Percentiles rank a stretch among this genome's conserved stretches.
These are phyloP conservation scores for Batkoa obscura DNA, from an alignment of 371 early-diverging fungal species.

Conservation along the genomic window DNA sequence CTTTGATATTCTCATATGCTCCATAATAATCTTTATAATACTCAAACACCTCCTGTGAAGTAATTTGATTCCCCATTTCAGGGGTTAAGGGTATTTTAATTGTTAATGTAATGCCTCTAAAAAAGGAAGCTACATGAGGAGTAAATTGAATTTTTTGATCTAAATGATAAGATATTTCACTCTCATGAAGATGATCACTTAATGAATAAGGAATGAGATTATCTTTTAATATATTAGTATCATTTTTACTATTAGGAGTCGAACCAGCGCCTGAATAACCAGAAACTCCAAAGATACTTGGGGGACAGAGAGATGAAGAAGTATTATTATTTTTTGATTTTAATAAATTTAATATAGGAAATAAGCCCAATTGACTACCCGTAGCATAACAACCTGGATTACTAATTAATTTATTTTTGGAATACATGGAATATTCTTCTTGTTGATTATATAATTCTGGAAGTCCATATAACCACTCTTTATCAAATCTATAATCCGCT, in stretches of 20 bases:
- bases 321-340: conserved; percentile 32
- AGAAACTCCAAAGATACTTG: conserved; percentile 85
- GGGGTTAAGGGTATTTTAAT: conserved; percentile 61
- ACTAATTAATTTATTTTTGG: conserved; percentile 44
- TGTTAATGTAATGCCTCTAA: conserved; percentile 85
- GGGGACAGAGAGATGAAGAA: conserved; percentile 48
- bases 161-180: conserved; percentile 68
- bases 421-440: conserved; percentile 43
- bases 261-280: conserved; percentile 97
- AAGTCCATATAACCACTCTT: conserved; percentile 79
- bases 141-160: conserved; percentile 45
- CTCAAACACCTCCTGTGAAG: conserved; percentile 33
- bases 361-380: conserved; percentile 75
- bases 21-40: conserved; percentile 50
- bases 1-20: conserved; percentile 60
- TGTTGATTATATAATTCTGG: conserved; percentile 23
- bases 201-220: conserved; percentile 84
- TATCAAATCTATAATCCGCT: conserved; percentile 80
- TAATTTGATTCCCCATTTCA: conserved; percentile 24
- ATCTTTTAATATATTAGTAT: conserved; percentile 57
- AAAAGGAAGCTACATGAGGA: conserved; percentile 82
- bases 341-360: conserved; percentile 51
- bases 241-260: conserved; percentile 84
- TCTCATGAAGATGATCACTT: conserved; percentile 88
- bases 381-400: conserved; percentile 98